Evolutionary conservation across 345 rosid genomes (phyloP).

Genomic region (Aethionema arabicum): DNA sequence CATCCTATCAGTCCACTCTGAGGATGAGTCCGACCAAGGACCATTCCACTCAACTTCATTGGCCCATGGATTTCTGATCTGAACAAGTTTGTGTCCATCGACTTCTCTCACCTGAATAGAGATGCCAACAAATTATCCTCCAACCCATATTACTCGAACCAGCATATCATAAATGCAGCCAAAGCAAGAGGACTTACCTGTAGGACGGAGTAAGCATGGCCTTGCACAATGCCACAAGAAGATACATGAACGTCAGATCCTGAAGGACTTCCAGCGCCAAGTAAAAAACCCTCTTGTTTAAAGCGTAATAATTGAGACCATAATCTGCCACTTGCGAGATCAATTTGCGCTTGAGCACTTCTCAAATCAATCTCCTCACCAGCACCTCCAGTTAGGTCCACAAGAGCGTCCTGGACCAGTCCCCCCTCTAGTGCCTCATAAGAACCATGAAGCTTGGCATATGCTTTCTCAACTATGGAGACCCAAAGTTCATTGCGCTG

Average conservation of each 20-base stretch:
- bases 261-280: slow-evolving; percentile 99
- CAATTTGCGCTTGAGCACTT: slow-evolving; percentile 98
- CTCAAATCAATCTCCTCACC: slow-evolving; percentile 99
- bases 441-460: slow-evolving; percentile 98
- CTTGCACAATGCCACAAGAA: slow-evolving; percentile 99
- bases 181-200: slow-evolving; percentile 54
- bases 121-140: not conserved
- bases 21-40: slow-evolving; percentile 96
- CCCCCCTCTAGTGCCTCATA: slow-evolving; percentile 99
- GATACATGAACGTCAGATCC: slow-evolving; percentile 99
- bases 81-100: slow-evolving; percentile 98
- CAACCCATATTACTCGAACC: not conserved
- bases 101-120: slow-evolving; percentile 86
- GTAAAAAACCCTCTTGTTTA: slow-evolving; percentile 97
- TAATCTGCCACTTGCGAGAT: slow-evolving; percentile 98
- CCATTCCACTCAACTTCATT: slow-evolving; percentile 99
- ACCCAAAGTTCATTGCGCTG: slow-evolving; percentile 96
- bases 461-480: slow-evolving; percentile 93
- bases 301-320: slow-evolving; percentile 98
- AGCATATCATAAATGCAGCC: slow-evolving; percentile 14
- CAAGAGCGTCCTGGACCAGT: slow-evolving; percentile 99
- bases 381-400: slow-evolving; percentile 99
- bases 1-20: slow-evolving; percentile 97
- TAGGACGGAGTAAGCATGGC: slow-evolving; percentile 95
- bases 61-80: slow-evolving; percentile 99